These are phyloP conservation scores for Blastomyces percursus DNA, from an alignment of 2,329 filamentous ascomycete genomes.

Conservation along the genomic window DNA sequence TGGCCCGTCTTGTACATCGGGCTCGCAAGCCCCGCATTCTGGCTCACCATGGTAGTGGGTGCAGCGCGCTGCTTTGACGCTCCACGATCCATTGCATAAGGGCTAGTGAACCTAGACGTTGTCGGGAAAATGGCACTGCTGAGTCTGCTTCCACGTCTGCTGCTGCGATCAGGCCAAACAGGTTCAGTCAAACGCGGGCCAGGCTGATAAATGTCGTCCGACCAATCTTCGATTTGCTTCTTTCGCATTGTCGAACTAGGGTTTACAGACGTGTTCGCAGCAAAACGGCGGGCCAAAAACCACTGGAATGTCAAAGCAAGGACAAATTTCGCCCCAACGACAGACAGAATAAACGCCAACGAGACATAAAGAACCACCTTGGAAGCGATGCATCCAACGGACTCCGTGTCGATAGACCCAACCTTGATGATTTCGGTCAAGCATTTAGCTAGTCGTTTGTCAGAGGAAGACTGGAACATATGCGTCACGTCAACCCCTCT, in stretches of 20 bases:
- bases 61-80: slow-evolving; percentile 42
- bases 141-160: slow-evolving; percentile 74
- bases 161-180: slow-evolving; percentile 58
- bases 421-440: slow-evolving; percentile 92
- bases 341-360: slow-evolving; percentile 78
- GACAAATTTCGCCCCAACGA: slow-evolving; percentile 77
- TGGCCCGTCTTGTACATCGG: slow-evolving; percentile 55
- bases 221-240: slow-evolving; percentile 95
- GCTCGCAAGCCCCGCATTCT: slow-evolving; percentile 56
- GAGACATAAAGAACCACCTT: slow-evolving; percentile 94
- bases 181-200: slow-evolving; percentile 71
- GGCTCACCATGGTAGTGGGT: slow-evolving; percentile 92
- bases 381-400: slow-evolving; percentile 92
- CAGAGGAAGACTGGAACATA: slow-evolving; percentile 63
- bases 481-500: slow-evolving; percentile 83
- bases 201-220: slow-evolving; percentile 90
- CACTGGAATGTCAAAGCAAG: slow-evolving; percentile 89
- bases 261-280: slow-evolving; percentile 76
- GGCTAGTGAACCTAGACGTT: slow-evolving; percentile 87
- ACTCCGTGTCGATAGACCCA: slow-evolving; percentile 88
- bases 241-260: slow-evolving; percentile 73
- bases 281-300: slow-evolving; percentile 83
- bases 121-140: slow-evolving; percentile 77
- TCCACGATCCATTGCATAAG: slow-evolving; percentile 63
- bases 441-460: slow-evolving; percentile 77